Percentiles rank a stretch among this genome's conserved stretches.
Conservation (phyloP, 2,329 filamentous ascomycete genomes). For the Lithohypha guttulata region DNA sequence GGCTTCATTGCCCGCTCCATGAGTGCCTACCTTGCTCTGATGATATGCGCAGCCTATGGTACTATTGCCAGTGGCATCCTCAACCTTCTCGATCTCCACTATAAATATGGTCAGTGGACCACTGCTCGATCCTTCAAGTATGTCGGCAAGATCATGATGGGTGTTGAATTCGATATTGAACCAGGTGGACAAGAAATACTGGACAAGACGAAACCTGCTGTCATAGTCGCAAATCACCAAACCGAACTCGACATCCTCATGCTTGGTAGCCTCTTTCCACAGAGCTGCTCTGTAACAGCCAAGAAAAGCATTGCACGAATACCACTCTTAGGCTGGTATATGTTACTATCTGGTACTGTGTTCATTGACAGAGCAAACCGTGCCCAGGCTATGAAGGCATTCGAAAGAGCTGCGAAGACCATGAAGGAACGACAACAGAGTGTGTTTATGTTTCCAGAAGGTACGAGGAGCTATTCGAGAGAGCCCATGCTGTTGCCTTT, state of each 20-base stretch:
- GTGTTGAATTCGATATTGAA: constrained; percentile 57
- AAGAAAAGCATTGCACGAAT: constrained; percentile 71
- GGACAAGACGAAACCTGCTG: constrained; percentile 60
- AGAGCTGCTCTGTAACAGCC: constrained; percentile 83
- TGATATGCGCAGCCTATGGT: constrained; percentile 56
- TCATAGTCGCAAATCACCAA: constrained; percentile 94
- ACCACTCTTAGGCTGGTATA: constrained; percentile 93
- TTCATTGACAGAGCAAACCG: constrained; percentile 90
- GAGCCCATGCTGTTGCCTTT: constrained; percentile 80
- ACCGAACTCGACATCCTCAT: constrained; percentile 90
- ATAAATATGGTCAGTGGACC: constrained; percentile 75
- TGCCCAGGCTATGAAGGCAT: constrained; percentile 70
- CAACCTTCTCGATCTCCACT: constrained; percentile 54
- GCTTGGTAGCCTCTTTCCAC: constrained; percentile 79
- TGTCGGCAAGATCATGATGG: constrained; percentile 62
- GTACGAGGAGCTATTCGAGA: constrained; percentile 78
- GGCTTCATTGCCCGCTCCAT: constrained; percentile 38
- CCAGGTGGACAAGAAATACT: constrained; percentile 59
- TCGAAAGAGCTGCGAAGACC: constrained; percentile 69
- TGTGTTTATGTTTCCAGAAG: constrained; percentile 56
- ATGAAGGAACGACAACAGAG: constrained; percentile 60
- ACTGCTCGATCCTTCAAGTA: constrained; percentile 69
- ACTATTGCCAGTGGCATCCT: constrained; percentile 63
- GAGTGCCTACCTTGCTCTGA: constrained; percentile 35
- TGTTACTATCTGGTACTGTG: constrained; percentile 72